Conservation (phyloP, 169 alveolate species). For the Plasmodium vinckei region DNA sequence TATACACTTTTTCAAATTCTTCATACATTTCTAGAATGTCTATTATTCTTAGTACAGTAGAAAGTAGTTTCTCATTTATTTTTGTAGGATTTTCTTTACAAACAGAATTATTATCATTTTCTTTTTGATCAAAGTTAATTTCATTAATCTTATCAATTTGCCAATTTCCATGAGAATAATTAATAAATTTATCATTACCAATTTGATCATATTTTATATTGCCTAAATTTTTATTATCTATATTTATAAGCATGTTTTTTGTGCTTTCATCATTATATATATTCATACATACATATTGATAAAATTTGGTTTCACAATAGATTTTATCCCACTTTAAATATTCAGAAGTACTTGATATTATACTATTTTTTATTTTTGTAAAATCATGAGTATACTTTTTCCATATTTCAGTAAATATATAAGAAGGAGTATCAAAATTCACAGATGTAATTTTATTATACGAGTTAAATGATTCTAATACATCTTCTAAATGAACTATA, state of each 20-base stretch:
- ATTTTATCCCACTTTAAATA: conserved; percentile 53
- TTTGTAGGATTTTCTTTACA: background rate
- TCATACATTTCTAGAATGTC: conserved; percentile 45
- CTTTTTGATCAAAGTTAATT: background rate
- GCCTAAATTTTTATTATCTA: background rate
- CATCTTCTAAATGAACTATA: conserved; percentile 45
- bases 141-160: background rate
- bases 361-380: conserved; percentile 15
- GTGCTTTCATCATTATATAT: conserved; percentile 7
- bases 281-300: conserved; percentile 49
- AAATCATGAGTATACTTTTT: conserved; percentile 22
- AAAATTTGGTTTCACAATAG: conserved; percentile 39
- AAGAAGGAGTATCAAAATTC: conserved; percentile 25
- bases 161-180: background rate
- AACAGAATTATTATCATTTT: background rate
- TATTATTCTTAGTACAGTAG: conserved; percentile 7
- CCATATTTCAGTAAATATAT: conserved; percentile 57
- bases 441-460: conserved; percentile 30
- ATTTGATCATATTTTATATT: background rate
- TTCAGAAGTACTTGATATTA: conserved; percentile 45
- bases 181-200: background rate
- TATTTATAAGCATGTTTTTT: background rate
- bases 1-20: conserved; percentile 39
- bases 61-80: conserved; percentile 30
- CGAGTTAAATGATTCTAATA: conserved; percentile 32